Percentiles rank a stretch among this genome's conserved stretches.
These are phyloP conservation scores for Hysterium pulicare DNA, from an alignment of 2,329 filamentous ascomycete species.

Conservation along the genomic window DNA sequence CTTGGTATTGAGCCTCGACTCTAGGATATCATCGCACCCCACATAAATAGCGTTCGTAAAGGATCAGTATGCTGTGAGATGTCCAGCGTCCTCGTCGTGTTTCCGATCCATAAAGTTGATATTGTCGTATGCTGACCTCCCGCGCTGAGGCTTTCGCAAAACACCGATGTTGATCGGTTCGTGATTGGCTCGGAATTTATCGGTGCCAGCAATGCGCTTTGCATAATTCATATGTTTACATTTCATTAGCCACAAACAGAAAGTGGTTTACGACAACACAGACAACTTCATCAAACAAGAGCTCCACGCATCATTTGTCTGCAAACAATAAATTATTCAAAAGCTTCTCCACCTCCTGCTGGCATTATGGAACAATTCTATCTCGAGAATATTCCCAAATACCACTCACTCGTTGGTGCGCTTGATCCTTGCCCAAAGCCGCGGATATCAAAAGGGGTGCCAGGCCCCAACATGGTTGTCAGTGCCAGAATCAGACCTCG, in stretches of 20 bases:
- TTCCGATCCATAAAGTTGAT: no score
- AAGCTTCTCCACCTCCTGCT: slow-evolving; percentile 1
- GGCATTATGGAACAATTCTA: slow-evolving; percentile 16
- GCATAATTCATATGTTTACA: slow-evolving; percentile 1
- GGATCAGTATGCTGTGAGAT: no score
- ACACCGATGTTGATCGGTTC: slow-evolving; percentile 1
- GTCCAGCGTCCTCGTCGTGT: no score
- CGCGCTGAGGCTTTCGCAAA: background rate
- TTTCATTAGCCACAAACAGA: slow-evolving; percentile 1
- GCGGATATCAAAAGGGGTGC: slow-evolving; percentile 10
- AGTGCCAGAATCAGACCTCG: slow-evolving; percentile 14
- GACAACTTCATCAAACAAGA: slow-evolving; percentile 2
- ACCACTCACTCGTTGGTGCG: slow-evolving; percentile 11
- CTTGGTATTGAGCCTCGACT: no score
- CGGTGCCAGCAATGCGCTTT: slow-evolving; percentile 2
- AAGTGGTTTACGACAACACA: background rate
- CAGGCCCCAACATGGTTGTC: slow-evolving; percentile 13
- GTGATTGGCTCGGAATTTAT: slow-evolving; percentile 1
- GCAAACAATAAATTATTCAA: slow-evolving; percentile 1
- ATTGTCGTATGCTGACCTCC: background rate
- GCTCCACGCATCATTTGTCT: slow-evolving; percentile 1
- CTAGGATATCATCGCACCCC: no score
- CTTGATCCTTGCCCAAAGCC: slow-evolving; percentile 15
- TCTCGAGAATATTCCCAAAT: slow-evolving; percentile 13
- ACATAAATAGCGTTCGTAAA: no score